Evolutionary conservation across 192 early-diverging fungal species (phyloP).

Genomic region (Neocallimastix lanati): DNA sequence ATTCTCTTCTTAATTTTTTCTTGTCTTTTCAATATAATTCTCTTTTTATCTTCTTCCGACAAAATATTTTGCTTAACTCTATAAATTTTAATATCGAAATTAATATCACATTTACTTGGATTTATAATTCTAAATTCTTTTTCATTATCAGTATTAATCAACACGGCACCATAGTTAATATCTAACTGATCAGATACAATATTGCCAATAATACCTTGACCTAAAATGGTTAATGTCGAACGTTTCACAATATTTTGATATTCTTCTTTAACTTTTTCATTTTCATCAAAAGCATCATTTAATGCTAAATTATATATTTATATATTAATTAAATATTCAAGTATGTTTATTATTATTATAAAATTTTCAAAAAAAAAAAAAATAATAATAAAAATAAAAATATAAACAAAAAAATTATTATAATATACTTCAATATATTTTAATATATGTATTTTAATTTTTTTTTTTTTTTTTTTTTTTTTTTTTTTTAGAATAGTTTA

Average conservation of each 20-base stretch:
- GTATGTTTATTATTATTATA: no score
- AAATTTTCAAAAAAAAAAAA: no score
- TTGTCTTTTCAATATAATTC: not conserved
- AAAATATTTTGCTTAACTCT: not conserved
- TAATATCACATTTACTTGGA: constrained; percentile 26
- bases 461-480: not conserved
- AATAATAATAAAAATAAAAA: no score
- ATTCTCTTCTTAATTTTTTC: not conserved
- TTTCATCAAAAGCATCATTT: not conserved
- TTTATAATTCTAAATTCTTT: constrained; percentile 21
- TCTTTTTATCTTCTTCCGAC: not conserved
- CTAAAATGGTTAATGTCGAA: constrained; percentile 18
- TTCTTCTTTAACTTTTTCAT: not conserved
- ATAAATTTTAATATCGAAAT: constrained; percentile 15
- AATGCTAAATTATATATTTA: not conserved
- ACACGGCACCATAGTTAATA: constrained; percentile 22
- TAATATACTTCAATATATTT: constrained; percentile 2
- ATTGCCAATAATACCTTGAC: constrained; percentile 16
- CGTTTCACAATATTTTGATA: constrained; percentile 7
- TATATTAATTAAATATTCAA: no score
- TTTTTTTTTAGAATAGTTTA: no score
- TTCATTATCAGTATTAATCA: constrained; percentile 31
- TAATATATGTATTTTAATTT: constrained; percentile 1
- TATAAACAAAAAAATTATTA: no score
- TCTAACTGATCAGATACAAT: constrained; percentile 8